Conservation (phyloP, 129 eudicot species). For the Flaveria sonorensis region DNA sequence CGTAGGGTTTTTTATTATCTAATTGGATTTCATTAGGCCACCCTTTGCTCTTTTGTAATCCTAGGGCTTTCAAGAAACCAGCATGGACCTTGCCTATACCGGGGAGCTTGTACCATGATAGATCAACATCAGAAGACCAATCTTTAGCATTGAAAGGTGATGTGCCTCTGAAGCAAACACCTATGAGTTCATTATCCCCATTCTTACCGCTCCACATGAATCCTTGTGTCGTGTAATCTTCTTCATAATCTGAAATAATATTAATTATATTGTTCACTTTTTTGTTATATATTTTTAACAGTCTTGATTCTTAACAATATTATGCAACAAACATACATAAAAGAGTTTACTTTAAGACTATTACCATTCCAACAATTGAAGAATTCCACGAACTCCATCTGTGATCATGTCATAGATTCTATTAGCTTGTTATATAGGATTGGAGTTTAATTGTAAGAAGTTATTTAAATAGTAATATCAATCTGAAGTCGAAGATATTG, state of each 20-base stretch:
- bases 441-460: no score
- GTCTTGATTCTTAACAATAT: no score
- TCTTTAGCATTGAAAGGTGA: constrained; percentile 56
- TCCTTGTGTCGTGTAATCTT: constrained; percentile 49
- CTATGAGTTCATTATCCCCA: constrained; percentile 41
- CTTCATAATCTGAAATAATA: constrained; percentile 38
- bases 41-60: constrained; percentile 51
- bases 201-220: constrained; percentile 47
- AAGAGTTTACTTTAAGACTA: no score
- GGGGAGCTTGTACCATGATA: constrained; percentile 56
- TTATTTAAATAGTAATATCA: background rate
- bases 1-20: constrained; percentile 17
- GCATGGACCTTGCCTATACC: constrained; percentile 59
- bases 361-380: constrained; percentile 8
- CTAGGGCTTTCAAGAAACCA: constrained; percentile 73
- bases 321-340: no score
- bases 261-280: no score
- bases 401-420: background rate
- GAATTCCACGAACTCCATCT: background rate
- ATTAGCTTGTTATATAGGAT: background rate
- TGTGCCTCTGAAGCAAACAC: constrained; percentile 69
- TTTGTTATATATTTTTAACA: no score
- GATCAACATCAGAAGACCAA: constrained; percentile 60
- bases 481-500: background rate
- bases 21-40: constrained; percentile 36